Base-by-base conservation (phyloP, 257 asterid species). In the Nicotiana noctiflora region DNA sequence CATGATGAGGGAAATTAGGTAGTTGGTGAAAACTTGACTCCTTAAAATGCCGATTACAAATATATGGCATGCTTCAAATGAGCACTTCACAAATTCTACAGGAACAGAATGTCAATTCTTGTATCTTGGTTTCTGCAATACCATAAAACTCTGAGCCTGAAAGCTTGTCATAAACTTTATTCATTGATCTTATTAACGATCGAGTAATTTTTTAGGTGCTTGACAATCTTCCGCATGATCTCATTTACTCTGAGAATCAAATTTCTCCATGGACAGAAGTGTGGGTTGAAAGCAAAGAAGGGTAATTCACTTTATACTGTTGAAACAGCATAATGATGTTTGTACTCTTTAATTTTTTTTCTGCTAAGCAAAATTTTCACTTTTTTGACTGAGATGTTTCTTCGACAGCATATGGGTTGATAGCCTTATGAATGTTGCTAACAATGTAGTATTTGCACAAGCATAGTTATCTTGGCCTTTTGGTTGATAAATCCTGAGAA, bases 191-290 rank as follows among this genome's bases (percentile, higher is more conserved):
- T 79, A 64, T 49, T 34, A 79, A 64, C 3, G 25, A 40, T 32
- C 32, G 49, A 49, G 53, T 79, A 56, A 79, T 87, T 81, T 72
- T 68, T 53, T 84, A 95, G 99, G 97, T 96, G 67, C 98, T 96
- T 82, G 99, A 96, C 92, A 96, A 96, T 91, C 99, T 96, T 84
- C 98, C 98, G 19, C 99, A 96, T 51, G 99, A 96, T 86, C 95
- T 96, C 82, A 87, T 94, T 85, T 89, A 91, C 90, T 92, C 99
- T 31, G 85, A 85, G 84, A 82, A 85, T 88, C 99, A 96, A 89
- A 92, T 88, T 63, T 90, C 98, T 17, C 85, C 97, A 46, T 96
- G 99, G 99, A 89, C 84, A 97, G 99, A 96, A 86, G 99, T 96
- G 59, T 96, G 98, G 98, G 95, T 94, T 77, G 92, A 88, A 85